A percentile compares a stretch with the other conserved stretches of the same genome.
phyloP scores from a whole-genome alignment of 164 flowering plant genomes.

The Liriodendron chinense region DNA sequence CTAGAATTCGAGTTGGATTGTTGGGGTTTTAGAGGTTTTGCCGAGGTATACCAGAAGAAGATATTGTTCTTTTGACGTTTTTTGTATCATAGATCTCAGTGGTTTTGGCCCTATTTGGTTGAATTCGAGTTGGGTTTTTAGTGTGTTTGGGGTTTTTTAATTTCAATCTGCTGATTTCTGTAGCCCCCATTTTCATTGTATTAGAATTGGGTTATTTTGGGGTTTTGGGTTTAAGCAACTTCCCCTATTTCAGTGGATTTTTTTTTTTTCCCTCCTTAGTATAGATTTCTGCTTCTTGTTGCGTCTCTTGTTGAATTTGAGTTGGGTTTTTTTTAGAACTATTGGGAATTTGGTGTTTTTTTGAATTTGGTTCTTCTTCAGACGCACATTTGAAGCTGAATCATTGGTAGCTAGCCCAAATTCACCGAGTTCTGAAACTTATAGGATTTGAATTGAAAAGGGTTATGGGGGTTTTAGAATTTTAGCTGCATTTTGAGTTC shows the following conservation, averaged over 20 bases:
- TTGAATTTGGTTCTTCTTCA: not conserved
- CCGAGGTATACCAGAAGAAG: not conserved
- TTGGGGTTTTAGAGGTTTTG: not conserved
- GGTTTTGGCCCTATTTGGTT: not conserved
- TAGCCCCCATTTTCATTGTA: not conserved
- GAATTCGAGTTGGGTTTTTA: slow-evolving; percentile 6
- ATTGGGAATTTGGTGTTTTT: too few relatives aligned
- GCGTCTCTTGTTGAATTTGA: not conserved
- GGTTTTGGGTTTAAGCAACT: slow-evolving; percentile 1
- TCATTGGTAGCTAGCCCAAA: too few relatives aligned
- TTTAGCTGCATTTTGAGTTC: too few relatives aligned
- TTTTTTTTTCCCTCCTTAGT: not conserved
- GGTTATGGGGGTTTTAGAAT: too few relatives aligned
- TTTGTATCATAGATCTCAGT: not conserved
- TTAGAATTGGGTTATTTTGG: not conserved
- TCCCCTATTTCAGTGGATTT: not conserved
- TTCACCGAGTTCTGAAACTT: too few relatives aligned
- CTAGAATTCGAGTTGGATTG: not conserved
- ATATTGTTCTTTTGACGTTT: not conserved
- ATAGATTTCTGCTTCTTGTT: not conserved
- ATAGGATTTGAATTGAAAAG: too few relatives aligned
- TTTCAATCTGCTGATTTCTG: not conserved
- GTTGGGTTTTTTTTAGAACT: not conserved
- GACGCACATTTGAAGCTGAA: not conserved
- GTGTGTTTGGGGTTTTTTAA: slow-evolving; percentile 3